phyloP scores from a whole-genome alignment of 306 rosid genomes.

The Acmispon strigosus region DNA sequence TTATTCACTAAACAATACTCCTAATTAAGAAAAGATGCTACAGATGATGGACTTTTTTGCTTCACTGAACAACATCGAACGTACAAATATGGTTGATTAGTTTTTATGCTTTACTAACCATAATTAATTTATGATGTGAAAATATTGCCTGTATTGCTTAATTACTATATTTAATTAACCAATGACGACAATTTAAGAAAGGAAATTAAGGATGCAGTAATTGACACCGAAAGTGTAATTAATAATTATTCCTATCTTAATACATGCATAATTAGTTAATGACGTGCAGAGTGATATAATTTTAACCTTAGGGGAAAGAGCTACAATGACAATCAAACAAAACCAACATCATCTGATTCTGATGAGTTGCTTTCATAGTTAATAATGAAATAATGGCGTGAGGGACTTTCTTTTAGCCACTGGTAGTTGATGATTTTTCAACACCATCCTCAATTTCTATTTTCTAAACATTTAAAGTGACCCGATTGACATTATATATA shows the following conservation, averaged over 20 bases:
- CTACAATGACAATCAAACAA: constrained; percentile 8
- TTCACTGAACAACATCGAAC: constrained; percentile 9
- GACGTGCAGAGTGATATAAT: not conserved
- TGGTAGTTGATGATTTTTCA: constrained; percentile 17
- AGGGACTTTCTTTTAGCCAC: constrained; percentile 6
- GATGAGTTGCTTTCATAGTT: constrained; percentile 11
- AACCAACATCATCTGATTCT: not conserved
- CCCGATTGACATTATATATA: not conserved
- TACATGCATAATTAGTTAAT: not conserved
- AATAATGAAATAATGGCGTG: constrained; percentile 20
- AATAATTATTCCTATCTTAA: constrained; percentile 13
- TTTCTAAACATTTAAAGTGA: not conserved
- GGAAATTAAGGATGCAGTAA: not conserved
- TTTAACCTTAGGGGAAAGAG: not conserved
- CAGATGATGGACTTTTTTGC: not conserved
- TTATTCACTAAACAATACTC: constrained; percentile 15
- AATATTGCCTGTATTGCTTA: not conserved
- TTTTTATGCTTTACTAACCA: not conserved
- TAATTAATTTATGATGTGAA: not conserved
- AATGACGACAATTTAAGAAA: not conserved
- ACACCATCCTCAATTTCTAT: constrained; percentile 11
- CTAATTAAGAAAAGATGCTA: not conserved
- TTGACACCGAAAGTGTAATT: not conserved
- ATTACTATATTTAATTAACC: too few relatives aligned
- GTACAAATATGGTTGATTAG: not conserved